Evolutionary conservation across 2,329 filamentous ascomycete species (phyloP).

Genomic region (Ophiostoma quercus): DNA sequence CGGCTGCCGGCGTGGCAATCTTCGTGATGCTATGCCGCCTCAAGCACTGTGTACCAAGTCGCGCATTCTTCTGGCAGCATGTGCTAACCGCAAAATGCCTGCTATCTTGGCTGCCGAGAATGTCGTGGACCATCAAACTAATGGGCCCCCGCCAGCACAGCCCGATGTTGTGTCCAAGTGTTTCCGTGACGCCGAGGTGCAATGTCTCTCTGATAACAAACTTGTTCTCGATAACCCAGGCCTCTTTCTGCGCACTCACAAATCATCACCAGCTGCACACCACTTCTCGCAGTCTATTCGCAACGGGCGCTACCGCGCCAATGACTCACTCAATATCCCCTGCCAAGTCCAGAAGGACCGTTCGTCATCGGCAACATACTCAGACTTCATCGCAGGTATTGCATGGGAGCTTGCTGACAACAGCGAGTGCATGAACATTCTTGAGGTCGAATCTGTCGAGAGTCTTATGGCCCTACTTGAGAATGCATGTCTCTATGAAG

Average conservation of each 20-base stretch:
- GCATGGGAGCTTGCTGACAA: conserved; percentile 35
- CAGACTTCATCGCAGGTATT: conserved; percentile 32
- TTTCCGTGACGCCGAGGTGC: conserved; percentile 31
- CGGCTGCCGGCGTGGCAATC: conserved; percentile 32
- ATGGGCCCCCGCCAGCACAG: conserved; percentile 18
- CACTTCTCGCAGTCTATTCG: conserved; percentile 30
- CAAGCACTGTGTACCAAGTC: conserved; percentile 31
- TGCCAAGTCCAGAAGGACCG: conserved; percentile 24
- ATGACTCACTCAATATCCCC: conserved; percentile 27
- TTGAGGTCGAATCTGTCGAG: conserved; percentile 32
- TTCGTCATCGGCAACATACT: conserved; percentile 28
- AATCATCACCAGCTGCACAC: conserved; percentile 25
- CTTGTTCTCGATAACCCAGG: conserved; percentile 31
- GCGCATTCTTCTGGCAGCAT: conserved; percentile 20
- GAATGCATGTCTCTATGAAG: conserved; percentile 32
- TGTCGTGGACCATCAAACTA: conserved; percentile 18
- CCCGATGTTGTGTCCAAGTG: conserved; percentile 28
- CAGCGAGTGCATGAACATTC: conserved; percentile 27
- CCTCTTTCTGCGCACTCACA: conserved; percentile 29
- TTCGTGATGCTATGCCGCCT: conserved; percentile 30
- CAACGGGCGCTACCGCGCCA: conserved; percentile 31
- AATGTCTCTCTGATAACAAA: conserved; percentile 33
- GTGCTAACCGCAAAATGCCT: conserved; percentile 20
- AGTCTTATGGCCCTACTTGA: conserved; percentile 32
- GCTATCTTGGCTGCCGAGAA: conserved; percentile 23